Base-by-base conservation (phyloP, 371 early-diverging fungal species). In the Nematocida sp. region DNA sequence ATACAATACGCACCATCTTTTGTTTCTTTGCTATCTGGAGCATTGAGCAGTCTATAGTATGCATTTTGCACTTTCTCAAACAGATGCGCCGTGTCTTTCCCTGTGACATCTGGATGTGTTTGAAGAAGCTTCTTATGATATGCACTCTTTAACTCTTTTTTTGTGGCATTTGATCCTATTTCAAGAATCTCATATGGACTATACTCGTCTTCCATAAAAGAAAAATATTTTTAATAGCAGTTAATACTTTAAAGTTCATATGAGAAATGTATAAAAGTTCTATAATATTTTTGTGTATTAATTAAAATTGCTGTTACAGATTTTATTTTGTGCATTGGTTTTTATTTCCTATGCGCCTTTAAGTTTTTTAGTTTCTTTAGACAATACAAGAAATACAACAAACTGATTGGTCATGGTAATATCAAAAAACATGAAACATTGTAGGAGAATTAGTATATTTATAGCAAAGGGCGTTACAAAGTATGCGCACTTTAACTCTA, bases 111-210 rank as follows among this genome's bases (percentile, higher is more conserved):
- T 26, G 92, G 92, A 80, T 92, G 92, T 80, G 89, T 88, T 82
- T 88, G 81, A 49, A 89, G 80, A 3, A 90, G 90, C 38, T 93
- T 83, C 67, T 88, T 89, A 65, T 89, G 89, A 85, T 91, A 97
- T 49, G 92, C 91, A 78, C 88, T 89, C 79, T 89, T 92, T 79
- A 95, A 93, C 77, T 94, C 92, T 51, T 86, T 84, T 77, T 86
- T 85, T 9, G 87, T 82, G 9, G 94, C 93, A 32, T 86, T 85
- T 39, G 89, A 87, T 18, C 89, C 82, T 20, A 97, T 88, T 13
- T 89, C 92, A 18, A 97, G 86, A 28, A 93, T 81, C 65, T 90
- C 90, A 83, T 94, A 90, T 65, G 81, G 78, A 65, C 42, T 20
- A n/a, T 32, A 18, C 69, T 54, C 54, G 13, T 23, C 11, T n/a